These are phyloP conservation scores for Fraxinus latifolia DNA, from an alignment of 305 asterid species.

Conservation along the genomic window DNA sequence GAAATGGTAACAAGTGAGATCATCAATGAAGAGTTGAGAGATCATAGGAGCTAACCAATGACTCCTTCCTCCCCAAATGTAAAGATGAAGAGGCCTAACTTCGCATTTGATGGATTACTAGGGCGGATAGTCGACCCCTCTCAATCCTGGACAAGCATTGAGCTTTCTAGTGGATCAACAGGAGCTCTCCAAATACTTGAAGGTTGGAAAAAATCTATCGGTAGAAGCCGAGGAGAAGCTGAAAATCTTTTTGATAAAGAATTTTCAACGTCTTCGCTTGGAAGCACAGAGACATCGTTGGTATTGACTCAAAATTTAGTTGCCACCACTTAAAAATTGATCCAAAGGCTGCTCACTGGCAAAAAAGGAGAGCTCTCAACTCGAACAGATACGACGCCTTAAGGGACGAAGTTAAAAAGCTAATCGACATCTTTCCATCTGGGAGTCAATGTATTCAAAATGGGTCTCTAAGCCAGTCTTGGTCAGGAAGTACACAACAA, in stretches of 20 bases:
- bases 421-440: background rate
- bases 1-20: no score
- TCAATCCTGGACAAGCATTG: background rate
- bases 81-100: no score
- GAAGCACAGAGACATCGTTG: background rate
- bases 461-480: background rate
- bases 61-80: no score
- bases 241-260: no score
- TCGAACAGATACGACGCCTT: background rate
- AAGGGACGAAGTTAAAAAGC: background rate
- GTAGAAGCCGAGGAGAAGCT: no score
- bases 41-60: no score
- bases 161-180: background rate
- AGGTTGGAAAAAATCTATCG: no score
- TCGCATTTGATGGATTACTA: no score
- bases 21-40: no score
- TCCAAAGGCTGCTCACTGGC: background rate
- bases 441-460: background rate
- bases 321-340: background rate
- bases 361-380: background rate
- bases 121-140: no score
- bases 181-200: no score
- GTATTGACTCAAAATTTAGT: background rate
- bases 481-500: no score
- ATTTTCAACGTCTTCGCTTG: background rate